These are phyloP conservation scores for Penicillium longicatenatum DNA, from an alignment of 495 filamentous ascomycete species.

Conservation along the genomic window DNA sequence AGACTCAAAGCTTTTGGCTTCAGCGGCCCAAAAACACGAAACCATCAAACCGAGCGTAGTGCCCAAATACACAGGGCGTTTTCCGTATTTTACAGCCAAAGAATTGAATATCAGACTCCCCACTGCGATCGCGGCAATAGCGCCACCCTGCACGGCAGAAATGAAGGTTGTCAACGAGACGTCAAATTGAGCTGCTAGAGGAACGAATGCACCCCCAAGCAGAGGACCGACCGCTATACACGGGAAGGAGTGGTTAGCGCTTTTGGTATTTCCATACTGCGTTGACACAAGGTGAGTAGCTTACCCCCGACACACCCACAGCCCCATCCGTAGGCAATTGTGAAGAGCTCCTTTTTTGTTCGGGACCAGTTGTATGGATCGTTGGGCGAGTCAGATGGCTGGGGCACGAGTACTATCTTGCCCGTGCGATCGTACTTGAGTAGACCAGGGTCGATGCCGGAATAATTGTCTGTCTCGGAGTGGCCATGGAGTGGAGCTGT, in stretches of 20 bases:
- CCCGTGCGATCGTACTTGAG: slow-evolving; percentile 45
- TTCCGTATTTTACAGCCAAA: slow-evolving; percentile 64
- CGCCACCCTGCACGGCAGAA: slow-evolving; percentile 34
- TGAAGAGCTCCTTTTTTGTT: slow-evolving; percentile 45
- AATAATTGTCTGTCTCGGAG: slow-evolving; percentile 17
- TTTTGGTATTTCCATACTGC: too few species aligned
- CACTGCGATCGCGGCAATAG: slow-evolving; percentile 47
- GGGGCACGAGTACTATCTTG: slow-evolving; percentile 50
- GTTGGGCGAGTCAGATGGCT: slow-evolving; percentile 48
- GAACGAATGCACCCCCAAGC: slow-evolving; percentile 35
- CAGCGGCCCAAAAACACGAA: slow-evolving; percentile 61
- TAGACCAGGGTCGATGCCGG: slow-evolving; percentile 38
- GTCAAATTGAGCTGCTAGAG: slow-evolving; percentile 37
- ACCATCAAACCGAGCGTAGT: slow-evolving; percentile 59
- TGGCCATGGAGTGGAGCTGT: slow-evolving; percentile 33
- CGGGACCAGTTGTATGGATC: slow-evolving; percentile 53
- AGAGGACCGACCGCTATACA: slow-evolving; percentile 41
- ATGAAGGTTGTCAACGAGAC: slow-evolving; percentile 37
- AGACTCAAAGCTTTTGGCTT: slow-evolving; percentile 54
- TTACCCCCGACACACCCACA: slow-evolving; percentile 43
- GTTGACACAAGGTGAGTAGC: slow-evolving; percentile 2
- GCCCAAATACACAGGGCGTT: slow-evolving; percentile 62
- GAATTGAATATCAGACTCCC: slow-evolving; percentile 63
- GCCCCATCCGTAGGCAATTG: slow-evolving; percentile 36
- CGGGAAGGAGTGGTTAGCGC: background rate